Evolutionary conservation across 129 eudicot species (phyloP), one percentile per base, ranked within the genome.

Genomic region (Lactuca saligna): DNA sequence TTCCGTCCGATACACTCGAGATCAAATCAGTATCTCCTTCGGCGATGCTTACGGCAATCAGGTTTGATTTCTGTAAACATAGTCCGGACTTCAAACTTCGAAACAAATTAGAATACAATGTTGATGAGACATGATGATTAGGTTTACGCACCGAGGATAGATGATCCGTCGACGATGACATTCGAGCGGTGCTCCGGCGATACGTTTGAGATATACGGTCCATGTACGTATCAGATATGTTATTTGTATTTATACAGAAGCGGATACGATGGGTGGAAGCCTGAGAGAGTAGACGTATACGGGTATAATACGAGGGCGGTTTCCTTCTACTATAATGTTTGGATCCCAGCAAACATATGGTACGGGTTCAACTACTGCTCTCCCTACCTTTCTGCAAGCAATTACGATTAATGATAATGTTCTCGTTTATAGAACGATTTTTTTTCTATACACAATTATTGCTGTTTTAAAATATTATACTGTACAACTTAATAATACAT

Each of bases 31-130:
- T 71, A 79, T 91, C 61, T 49, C 97, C 68, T 91, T 91, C 54
- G 97, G 97, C 54, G 97, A 91, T 74, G 96, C 96, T 33, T 88
- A 87, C 44, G 97, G 96, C 67, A 83, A 87, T 81, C 97, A 91
- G 97, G 97, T 87, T 46, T 59, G 4, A n/a, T 33, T 54, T 60
- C 66, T 15, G 4, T 15, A 58, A 42, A 42, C 49, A 8, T 42
- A 42, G 49, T 42, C 49, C 50, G 15, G 7, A 0, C 4, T 34
- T 37, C 50, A 4, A 37, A 34, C 37, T 61, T 35, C 50, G 11
- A 37, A 61, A n/a, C 14, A 37, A 63, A 34, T 51, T 7, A 39
- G 9, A 48, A 46, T 34, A 46, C 4, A 20, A 9, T 3, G 29
- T 35, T 57, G 9, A 15, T 25, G 29, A 61, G 7, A 6, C 4